Base-by-base conservation (phyloP, 805 yeast genomes). In the Ogataea neopini region DNA sequence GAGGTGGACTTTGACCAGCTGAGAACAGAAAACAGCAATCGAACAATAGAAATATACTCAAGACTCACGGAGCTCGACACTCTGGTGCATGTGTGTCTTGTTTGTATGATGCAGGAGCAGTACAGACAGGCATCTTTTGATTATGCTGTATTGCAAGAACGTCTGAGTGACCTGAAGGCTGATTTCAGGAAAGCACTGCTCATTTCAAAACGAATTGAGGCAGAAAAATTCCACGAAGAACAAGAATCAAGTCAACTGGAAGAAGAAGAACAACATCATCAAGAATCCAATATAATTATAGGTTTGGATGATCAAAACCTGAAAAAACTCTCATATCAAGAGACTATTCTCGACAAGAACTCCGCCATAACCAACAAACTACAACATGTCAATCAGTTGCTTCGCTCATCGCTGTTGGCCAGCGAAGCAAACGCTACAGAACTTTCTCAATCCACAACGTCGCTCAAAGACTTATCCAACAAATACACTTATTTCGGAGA, bases 391-490 rank as follows among this genome's bases (percentile, higher is more conserved):
- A 69, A 75, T 47, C 75, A 75, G 38, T 58, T 79, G 50, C 64
- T 79, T 66, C 70, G 76, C 37, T 69, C 79, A 20, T 71, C 81
- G 0, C 66, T 78, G 1, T 54, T 79, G 51, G 80, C 79, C 47
- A 73, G 79, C 10, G 83, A 79, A 48, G 63, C 76, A 47, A 77
- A 77, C 51, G 62, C 77, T 5, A 74, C 75, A 37, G 70, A 77
- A 4, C 57, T 79, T 6, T 75, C 75, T 29, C 72, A 69, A 39
- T 81, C 80, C 26, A 66, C 79, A 0, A 59, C 69, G 23, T 74
- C 73, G 32, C 60, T 79, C 46, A 46, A 62, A 10, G 54, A 59
- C 8, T 63, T 78, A 46, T 72, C 78, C 45, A 69, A 70, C 11
- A 70, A 72, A 42, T 71, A 75, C 53, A 65, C 63, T 15, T 64